Base-by-base conservation (phyloP, 169 alveolate species). In the Cytauxzoon felis region DNA sequence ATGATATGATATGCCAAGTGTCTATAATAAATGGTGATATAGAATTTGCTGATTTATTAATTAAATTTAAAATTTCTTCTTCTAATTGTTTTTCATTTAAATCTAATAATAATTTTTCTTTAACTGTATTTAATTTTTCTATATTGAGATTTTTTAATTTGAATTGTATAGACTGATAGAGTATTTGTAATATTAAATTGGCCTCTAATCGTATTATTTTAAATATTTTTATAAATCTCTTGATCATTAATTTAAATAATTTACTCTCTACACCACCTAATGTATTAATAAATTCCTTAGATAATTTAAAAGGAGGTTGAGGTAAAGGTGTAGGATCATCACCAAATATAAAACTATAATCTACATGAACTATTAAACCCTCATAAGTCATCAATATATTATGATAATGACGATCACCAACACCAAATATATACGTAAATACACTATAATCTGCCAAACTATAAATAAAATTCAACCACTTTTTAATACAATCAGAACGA, bases 381-480 rank as follows among this genome's bases (percentile, higher is more conserved):
- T 84, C 87, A 52, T 84, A 87, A 57, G 92, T 89, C 18, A 95
- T 88, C 89, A 98, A 89, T 56, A 98, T 61, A 76, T 98, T 98
- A 83, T 98, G 99, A 53, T 95, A 81, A 87, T 98, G 99, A 21
- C 99, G 85, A 82, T 98, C 99, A 7, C 99, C 99, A 1, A 98
- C 93, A 21, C 99, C 99, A 65, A 98, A 84, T 23, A 98, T 79
- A 80, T 95, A 96, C 1, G 99, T 97, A 24, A 95, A 90, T 11
- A 96, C 98, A 79, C 98, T 92, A 85, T 96, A 95, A 11, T 98
- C 98, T 1, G 99, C 99, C 64, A 98, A 93, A 47, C 98, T 93
- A 34, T 93, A 83, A 21, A 96, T 88, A 76, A 96, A 93, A 42
- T 88, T 94, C 38, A 9, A 5, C 19, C 42, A 26, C 19, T n/a